A percentile compares a stretch with the other conserved stretches of the same genome.
Evolutionary conservation across 176 grass and related monocot genomes (phyloP).

Genomic region (Alopecurus myosuroides): DNA sequence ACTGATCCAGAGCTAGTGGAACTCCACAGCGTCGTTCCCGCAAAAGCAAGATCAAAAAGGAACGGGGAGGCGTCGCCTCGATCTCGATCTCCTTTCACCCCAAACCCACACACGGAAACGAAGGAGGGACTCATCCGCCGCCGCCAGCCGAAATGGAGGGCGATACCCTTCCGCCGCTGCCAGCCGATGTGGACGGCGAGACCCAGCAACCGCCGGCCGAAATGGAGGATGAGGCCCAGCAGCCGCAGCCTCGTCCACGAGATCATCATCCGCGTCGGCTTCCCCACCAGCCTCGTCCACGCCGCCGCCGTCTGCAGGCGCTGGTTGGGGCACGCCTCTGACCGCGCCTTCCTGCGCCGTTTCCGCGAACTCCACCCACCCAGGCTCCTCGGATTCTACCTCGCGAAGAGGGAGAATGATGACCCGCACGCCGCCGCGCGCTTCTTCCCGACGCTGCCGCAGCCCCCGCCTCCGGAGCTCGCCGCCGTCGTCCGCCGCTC

Average conservation of each 20-base stretch:
- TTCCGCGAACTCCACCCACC: background rate
- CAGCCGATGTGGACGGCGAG: too few species aligned
- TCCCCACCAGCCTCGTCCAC: background rate
- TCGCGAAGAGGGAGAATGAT: background rate
- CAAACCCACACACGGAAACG: background rate
- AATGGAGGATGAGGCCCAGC: background rate
- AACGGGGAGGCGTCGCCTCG: too few species aligned
- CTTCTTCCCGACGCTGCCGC: background rate
- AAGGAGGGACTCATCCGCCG: background rate
- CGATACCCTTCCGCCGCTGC: background rate
- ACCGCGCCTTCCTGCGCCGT: background rate
- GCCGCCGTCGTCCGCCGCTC: background rate
- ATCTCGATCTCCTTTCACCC: background rate
- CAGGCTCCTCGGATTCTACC: background rate
- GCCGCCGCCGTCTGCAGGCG: background rate
- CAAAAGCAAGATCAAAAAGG: too few species aligned
- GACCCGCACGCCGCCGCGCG: background rate
- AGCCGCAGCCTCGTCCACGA: background rate
- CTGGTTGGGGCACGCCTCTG: background rate
- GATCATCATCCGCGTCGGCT: background rate
- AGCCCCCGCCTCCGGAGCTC: background rate
- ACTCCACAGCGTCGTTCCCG: too few species aligned
- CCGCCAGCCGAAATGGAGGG: background rate
- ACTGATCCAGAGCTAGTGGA: too few species aligned
- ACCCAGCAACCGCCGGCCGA: background rate